Evolutionary conservation across 306 rosid species (phyloP).

Genomic region (Mucuna pruriens): DNA sequence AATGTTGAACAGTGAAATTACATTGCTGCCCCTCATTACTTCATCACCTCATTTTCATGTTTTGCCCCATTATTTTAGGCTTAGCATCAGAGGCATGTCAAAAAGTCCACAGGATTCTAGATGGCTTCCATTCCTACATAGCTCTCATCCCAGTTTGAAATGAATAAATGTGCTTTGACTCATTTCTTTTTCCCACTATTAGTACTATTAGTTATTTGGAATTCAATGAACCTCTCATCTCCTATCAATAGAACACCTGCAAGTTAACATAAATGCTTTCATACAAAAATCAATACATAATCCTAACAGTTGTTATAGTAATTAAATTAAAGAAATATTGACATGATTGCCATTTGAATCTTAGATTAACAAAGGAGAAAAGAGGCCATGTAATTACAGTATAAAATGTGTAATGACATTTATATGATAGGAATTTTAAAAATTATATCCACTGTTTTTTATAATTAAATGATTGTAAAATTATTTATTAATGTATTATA

Average conservation of each 20-base stretch:
- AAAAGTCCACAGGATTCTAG: not conserved
- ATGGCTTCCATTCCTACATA: not conserved
- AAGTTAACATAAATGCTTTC: not conserved
- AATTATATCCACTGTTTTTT: too few relatives aligned
- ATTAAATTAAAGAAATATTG: not conserved
- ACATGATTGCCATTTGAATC: not conserved
- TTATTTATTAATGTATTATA: too few relatives aligned
- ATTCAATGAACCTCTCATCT: not conserved
- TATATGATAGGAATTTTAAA: too few relatives aligned
- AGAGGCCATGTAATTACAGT: too few relatives aligned
- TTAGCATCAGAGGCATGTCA: not conserved
- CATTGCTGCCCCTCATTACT: slow-evolving; percentile 22
- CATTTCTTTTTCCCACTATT: not conserved
- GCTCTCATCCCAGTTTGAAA: not conserved
- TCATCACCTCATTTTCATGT: not conserved
- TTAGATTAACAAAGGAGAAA: not conserved
- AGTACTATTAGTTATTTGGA: not conserved
- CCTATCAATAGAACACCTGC: not conserved
- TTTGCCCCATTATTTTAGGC: not conserved
- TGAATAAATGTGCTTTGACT: not conserved
- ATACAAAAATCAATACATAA: not conserved
- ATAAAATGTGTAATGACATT: too few relatives aligned
- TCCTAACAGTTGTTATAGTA: not conserved
- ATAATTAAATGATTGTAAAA: too few relatives aligned
- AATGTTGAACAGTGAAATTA: slow-evolving; percentile 29